These are phyloP conservation scores for Clonostachys rosea DNA, from an alignment of 2,329 filamentous ascomycete species.

Conservation along the genomic window DNA sequence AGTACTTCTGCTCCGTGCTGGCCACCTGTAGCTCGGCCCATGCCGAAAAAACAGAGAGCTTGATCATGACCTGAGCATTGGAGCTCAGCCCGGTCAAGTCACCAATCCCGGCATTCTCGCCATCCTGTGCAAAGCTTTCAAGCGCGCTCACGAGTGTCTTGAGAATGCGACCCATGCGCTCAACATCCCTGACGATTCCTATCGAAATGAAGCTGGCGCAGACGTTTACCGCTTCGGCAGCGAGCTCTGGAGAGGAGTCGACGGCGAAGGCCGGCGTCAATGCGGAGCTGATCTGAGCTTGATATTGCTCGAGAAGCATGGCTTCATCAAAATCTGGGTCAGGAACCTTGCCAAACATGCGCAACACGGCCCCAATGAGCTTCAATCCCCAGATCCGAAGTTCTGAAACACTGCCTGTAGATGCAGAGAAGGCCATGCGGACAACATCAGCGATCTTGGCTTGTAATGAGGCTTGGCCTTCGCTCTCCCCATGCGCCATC, in stretches of 20 bases:
- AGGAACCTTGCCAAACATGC: slow-evolving; percentile 91
- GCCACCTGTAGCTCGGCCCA: slow-evolving; percentile 98
- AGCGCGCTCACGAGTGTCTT: slow-evolving; percentile 88
- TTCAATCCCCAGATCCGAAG: slow-evolving; percentile 87
- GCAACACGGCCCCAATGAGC: slow-evolving; percentile 89
- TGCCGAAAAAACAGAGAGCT: slow-evolving; percentile 92
- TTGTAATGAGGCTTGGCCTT: slow-evolving; percentile 75
- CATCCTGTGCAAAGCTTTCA: slow-evolving; percentile 83
- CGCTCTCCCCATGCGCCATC: slow-evolving; percentile 71
- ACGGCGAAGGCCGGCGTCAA: slow-evolving; percentile 93
- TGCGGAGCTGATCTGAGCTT: slow-evolving; percentile 95
- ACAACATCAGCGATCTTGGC: slow-evolving; percentile 86
- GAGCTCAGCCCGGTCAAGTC: slow-evolving; percentile 90
- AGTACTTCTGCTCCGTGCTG: slow-evolving; percentile 85
- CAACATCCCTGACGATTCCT: slow-evolving; percentile 93
- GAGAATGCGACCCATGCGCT: slow-evolving; percentile 97
- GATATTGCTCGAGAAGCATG: slow-evolving; percentile 94
- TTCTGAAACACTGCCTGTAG: slow-evolving; percentile 87
- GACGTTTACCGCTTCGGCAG: slow-evolving; percentile 93
- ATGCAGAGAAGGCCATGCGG: slow-evolving; percentile 94
- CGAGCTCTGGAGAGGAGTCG: slow-evolving; percentile 92
- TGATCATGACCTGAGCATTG: slow-evolving; percentile 97
- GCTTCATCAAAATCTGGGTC: slow-evolving; percentile 98
- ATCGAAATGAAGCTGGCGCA: slow-evolving; percentile 98
- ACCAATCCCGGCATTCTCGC: slow-evolving; percentile 81